Conservation (phyloP, 1,139 yeast species). For the Debaryomyces coudertii region DNA sequence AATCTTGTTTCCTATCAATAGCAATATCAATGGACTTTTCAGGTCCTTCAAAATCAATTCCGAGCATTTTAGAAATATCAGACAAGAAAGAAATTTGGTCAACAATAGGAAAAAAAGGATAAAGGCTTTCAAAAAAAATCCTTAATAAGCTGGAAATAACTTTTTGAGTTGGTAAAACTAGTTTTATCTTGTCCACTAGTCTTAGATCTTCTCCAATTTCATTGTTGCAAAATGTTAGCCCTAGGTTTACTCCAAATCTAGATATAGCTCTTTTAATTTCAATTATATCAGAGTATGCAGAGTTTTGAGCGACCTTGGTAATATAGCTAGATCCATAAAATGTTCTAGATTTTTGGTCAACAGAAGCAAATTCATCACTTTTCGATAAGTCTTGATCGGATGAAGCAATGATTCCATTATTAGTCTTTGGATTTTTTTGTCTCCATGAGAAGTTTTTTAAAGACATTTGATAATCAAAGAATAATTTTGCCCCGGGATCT, state of each 20-base stretch:
- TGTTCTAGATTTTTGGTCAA: neutral
- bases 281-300: neutral
- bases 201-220: neutral
- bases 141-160: slow-evolving; percentile 4
- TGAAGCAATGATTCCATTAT: neutral
- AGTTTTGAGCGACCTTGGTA: slow-evolving; percentile 4
- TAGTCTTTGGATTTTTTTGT: neutral
- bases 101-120: slow-evolving; percentile 49
- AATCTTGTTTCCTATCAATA: slow-evolving; percentile 29
- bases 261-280: slow-evolving; percentile 8
- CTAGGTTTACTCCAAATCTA: slow-evolving; percentile 1
- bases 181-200: neutral
- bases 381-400: neutral
- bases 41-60: slow-evolving; percentile 9
- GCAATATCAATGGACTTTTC: neutral
- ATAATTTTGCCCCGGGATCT: slow-evolving; percentile 11
- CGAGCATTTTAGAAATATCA: slow-evolving; percentile 12
- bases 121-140: slow-evolving; percentile 42
- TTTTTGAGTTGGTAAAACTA: slow-evolving; percentile 16
- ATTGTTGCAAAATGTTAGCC: neutral
- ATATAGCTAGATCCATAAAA: slow-evolving; percentile 8
- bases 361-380: neutral
- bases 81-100: slow-evolving; percentile 36
- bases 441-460: neutral
- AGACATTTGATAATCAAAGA: slow-evolving; percentile 10